Base-by-base conservation (phyloP, 441 rosid species). In the Theobroma grandiflorum region DNA sequence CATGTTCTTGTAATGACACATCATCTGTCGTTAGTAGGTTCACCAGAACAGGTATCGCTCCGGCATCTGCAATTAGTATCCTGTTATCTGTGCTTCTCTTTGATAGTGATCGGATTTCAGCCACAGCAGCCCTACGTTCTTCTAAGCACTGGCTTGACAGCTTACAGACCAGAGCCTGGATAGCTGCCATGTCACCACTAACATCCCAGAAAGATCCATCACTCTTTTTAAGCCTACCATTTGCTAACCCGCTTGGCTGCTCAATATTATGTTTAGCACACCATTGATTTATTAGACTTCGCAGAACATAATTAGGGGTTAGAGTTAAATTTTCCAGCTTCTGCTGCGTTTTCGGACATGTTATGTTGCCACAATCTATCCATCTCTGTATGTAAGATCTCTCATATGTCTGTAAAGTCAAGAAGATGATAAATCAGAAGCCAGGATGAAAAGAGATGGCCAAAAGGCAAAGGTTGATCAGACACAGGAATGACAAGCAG, bases 331-430 rank as follows among this genome's bases (percentile, higher is more conserved):
- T 89, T 49, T 89, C 88, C 26, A 97, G 99, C 85, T 92, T 93
- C 90, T 95, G 99, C 78, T 88, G 97, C 40, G 99, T 97, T 89
- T 97, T 97, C 6, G 98, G 99, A 80, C 99, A 97, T 38, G 95
- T 91, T 68, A 79, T 52, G 80, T 94, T 95, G 81, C 97, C 96
- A 50, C 94, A 85, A 83, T 97, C 97, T 18, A 97, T 94, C 99
- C 99, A 97, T 83, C 97, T 92, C 87, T 97, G 98, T 55, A 97
- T 93, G 87, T 94, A 95, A 7, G 92, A 89, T 83, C 99, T 93
- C 83, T 97, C 99, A 74, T 97, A 97, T n/a, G 99, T 97, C 99
- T 97, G 97, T 72, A 80, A 76, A 72, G 74, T 75, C 62, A 66
- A 33, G 26, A 81, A 55, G 49, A 76, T 66, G 45, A 65, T 26